A percentile compares a stretch with the other conserved stretches of the same genome.
Evolutionary conservation across 108 stramenopile genomes (phyloP).

Genomic region (Fragilariopsis cylindrus): DNA sequence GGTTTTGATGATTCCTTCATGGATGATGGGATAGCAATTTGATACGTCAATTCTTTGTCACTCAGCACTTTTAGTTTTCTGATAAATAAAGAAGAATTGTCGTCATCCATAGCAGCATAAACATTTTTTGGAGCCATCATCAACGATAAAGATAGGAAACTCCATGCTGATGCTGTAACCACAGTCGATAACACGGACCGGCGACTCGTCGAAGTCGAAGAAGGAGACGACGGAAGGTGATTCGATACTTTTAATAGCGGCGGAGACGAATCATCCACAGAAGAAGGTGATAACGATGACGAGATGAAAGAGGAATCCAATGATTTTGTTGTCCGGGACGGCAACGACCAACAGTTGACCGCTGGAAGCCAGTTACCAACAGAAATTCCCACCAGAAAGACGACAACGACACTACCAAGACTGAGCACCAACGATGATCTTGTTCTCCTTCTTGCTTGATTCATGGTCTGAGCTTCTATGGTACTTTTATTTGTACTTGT

Average conservation of each 20-base stretch:
- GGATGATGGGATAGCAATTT: conserved; percentile 19
- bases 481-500: too few species aligned
- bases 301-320: neutral
- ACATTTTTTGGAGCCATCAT: neutral
- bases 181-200: neutral
- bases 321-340: neutral
- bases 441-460: neutral
- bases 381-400: conserved; percentile 3
- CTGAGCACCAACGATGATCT: neutral
- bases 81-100: neutral
- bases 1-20: conserved; percentile 56
- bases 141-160: neutral
- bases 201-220: neutral
- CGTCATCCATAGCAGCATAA: neutral
- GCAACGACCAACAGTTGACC: conserved; percentile 7
- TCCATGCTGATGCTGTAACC: neutral
- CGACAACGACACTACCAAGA: neutral
- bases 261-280: neutral
- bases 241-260: neutral
- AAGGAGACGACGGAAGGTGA: neutral
- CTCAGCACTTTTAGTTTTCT: conserved; percentile 5
- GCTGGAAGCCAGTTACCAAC: neutral
- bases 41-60: conserved; percentile 12
- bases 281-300: conserved; percentile 1
- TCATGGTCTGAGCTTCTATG: neutral